Percentiles rank a stretch among this genome's conserved stretches.
These are phyloP conservation scores for Dioszegia aurantiaca DNA, from an alignment of 768 basidiomycete species.

Conservation along the genomic window DNA sequence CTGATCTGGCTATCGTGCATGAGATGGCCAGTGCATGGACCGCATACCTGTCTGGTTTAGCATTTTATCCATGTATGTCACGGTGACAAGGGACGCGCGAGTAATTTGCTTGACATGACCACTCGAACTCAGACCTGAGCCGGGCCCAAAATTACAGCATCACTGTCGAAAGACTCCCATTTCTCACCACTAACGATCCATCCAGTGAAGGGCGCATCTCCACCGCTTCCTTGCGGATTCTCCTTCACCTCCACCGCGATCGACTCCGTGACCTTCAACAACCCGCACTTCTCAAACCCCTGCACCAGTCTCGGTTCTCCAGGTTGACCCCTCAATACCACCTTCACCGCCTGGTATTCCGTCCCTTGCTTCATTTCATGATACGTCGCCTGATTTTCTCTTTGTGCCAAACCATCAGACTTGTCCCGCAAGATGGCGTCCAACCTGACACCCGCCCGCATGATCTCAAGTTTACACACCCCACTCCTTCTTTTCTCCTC, in stretches of 20 bases:
- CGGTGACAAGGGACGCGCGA: too few species aligned
- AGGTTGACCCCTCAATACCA: conserved; percentile 25
- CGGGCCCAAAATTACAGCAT: not conserved
- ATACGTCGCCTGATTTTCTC: conserved; percentile 14
- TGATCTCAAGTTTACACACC: conserved; percentile 31
- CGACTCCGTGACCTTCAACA: conserved; percentile 13
- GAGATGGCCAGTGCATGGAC: too few species aligned
- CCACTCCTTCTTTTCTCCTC: conserved; percentile 26
- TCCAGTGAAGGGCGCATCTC: conserved; percentile 33
- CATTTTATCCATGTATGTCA: too few species aligned
- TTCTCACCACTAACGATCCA: conserved; percentile 39
- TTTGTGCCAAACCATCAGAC: not conserved
- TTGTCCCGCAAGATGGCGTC: not conserved
- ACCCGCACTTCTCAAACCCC: conserved; percentile 16
- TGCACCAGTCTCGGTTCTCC: not conserved
- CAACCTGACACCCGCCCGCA: conserved; percentile 7
- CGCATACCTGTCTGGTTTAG: too few species aligned
- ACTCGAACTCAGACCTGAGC: too few species aligned
- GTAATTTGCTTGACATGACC: too few species aligned
- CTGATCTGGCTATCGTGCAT: too few species aligned
- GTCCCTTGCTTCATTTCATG: conserved; percentile 22
- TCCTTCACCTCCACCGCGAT: too few species aligned
- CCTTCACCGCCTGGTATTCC: conserved; percentile 36
- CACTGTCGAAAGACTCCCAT: conserved; percentile 30
- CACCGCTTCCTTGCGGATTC: too few species aligned